Percentiles rank a stretch among this genome's conserved stretches.
Conservation (phyloP, 2,329 filamentous ascomycete species). For the Cercospora beticola region DNA sequence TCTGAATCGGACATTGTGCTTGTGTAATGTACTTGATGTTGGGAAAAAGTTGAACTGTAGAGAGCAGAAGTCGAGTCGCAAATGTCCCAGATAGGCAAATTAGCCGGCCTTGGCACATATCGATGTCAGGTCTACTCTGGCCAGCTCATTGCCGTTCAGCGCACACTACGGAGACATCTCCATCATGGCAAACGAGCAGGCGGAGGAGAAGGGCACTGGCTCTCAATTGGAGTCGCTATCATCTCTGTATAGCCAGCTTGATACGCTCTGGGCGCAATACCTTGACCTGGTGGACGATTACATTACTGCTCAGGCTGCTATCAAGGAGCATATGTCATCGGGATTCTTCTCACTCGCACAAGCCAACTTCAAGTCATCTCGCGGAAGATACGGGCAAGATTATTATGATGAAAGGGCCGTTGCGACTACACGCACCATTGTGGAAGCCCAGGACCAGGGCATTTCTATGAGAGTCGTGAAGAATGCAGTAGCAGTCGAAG, state of each 20-base stretch:
- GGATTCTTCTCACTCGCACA: conserved; percentile 61
- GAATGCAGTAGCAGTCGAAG: not conserved
- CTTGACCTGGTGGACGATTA: conserved; percentile 67
- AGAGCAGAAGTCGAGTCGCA: conserved; percentile 10
- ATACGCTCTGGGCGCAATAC: conserved; percentile 64
- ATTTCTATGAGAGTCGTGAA: not conserved
- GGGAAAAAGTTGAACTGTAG: not conserved
- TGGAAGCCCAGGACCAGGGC: conserved; percentile 7
- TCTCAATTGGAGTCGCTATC: not conserved
- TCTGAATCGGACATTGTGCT: conserved; percentile 47
- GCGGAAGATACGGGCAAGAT: conserved; percentile 65
- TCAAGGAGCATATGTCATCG: conserved; percentile 56
- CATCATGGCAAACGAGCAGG: conserved; percentile 1
- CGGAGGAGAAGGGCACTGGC: not conserved
- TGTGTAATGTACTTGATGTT: not conserved
- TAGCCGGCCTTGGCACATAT: not conserved
- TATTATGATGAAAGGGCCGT: conserved; percentile 65
- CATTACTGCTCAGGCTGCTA: conserved; percentile 55
- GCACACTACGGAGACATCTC: not conserved
- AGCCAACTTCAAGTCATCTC: conserved; percentile 66
- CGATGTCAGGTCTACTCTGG: not conserved
- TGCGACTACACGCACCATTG: conserved; percentile 8
- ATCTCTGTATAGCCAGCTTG: conserved; percentile 51
- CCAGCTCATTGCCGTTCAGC: not conserved
- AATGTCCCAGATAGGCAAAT: conserved; percentile 5